Percentiles rank a stretch among this genome's conserved stretches.
Evolutionary conservation across 192 early-diverging fungal genomes (phyloP).

Genomic region (Lobosporangium transversale): DNA sequence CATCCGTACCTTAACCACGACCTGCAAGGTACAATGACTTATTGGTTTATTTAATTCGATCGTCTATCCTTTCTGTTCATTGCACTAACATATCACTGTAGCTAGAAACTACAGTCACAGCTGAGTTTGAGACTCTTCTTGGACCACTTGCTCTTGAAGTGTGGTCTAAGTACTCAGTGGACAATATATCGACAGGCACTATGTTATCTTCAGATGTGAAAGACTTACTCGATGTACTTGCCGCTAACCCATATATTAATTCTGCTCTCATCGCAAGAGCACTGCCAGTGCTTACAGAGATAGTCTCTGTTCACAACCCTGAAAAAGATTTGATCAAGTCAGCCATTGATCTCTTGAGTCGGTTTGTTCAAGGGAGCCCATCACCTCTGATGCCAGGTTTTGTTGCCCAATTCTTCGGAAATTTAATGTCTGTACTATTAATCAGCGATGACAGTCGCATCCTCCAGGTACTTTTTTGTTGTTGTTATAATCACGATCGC

Average conservation of each 20-base stretch:
- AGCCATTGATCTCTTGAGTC: slow-evolving; percentile 77
- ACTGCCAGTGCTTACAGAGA: slow-evolving; percentile 68
- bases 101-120: no score
- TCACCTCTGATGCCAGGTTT: slow-evolving; percentile 78
- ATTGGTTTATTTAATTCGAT: not conserved
- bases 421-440: slow-evolving; percentile 77
- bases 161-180: slow-evolving; percentile 78
- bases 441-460: slow-evolving; percentile 74
- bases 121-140: slow-evolving; percentile 74
- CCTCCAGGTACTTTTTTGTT: slow-evolving; percentile 81
- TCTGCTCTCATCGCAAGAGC: slow-evolving; percentile 74
- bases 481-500: no score
- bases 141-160: slow-evolving; percentile 76
- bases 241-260: slow-evolving; percentile 68
- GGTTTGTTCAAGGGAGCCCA: slow-evolving; percentile 73
- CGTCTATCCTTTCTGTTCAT: no score
- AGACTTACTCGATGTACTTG: slow-evolving; percentile 80
- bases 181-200: no score
- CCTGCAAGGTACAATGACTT: slow-evolving; percentile 60
- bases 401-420: slow-evolving; percentile 79
- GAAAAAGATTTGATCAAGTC: slow-evolving; percentile 38
- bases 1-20: slow-evolving; percentile 67
- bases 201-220: slow-evolving; percentile 74
- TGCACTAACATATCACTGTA: no score
- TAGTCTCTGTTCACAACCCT: slow-evolving; percentile 10